Percentiles rank a stretch among this genome's conserved stretches.
Evolutionary conservation across 139 green algal genomes (phyloP).

Genomic region (Nannochloris sp.): DNA sequence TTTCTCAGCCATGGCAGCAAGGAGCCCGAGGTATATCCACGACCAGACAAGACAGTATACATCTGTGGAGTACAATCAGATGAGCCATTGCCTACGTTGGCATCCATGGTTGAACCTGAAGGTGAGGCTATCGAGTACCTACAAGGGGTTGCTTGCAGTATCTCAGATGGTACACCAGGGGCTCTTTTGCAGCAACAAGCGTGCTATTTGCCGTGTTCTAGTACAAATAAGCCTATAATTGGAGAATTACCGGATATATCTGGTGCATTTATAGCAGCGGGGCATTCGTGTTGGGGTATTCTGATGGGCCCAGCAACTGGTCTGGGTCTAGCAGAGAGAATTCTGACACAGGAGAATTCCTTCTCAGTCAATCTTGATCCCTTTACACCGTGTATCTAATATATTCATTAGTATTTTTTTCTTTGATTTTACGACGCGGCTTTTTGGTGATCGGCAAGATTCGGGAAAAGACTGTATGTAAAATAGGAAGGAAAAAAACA

Average conservation of each 20-base stretch:
- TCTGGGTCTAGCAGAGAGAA: constrained; percentile 52
- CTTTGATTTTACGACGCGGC: background rate
- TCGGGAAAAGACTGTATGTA: too few relatives aligned
- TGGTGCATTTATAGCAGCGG: constrained; percentile 58
- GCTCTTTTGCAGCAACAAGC: constrained; percentile 43
- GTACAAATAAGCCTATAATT: constrained; percentile 54
- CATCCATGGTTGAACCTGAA: constrained; percentile 30
- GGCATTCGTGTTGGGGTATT: constrained; percentile 51
- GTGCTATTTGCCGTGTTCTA: constrained; percentile 59
- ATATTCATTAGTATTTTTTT: background rate
- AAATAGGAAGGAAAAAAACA: too few relatives aligned
- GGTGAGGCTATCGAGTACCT: constrained; percentile 18
- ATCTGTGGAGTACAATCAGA: constrained; percentile 52
- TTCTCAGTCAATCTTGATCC: constrained; percentile 1
- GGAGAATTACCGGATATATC: constrained; percentile 42
- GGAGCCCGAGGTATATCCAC: constrained; percentile 72
- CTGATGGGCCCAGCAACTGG: constrained; percentile 71
- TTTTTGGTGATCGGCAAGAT: too few relatives aligned
- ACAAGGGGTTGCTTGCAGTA: constrained; percentile 11
- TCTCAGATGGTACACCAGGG: constrained; percentile 11
- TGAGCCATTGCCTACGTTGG: constrained; percentile 28
- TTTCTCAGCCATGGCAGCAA: constrained; percentile 37
- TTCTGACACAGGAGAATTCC: background rate
- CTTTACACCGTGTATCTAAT: background rate
- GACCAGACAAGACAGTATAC: constrained; percentile 67